Base-by-base conservation (phyloP, 371 early-diverging fungal species). In the Mucor saturninus region DNA sequence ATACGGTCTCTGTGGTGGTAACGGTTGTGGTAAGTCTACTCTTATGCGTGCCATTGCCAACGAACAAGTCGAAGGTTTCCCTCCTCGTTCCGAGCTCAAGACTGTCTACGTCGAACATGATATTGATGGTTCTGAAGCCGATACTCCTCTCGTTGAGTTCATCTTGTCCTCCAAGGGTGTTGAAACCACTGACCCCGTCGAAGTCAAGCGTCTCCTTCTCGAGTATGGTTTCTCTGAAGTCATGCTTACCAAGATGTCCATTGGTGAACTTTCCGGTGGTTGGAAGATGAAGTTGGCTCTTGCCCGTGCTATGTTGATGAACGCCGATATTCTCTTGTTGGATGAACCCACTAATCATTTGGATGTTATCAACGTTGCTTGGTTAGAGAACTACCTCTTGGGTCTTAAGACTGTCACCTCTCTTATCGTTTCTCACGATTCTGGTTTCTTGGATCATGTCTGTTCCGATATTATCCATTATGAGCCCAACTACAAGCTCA, bases 261-360 rank as follows among this genome's bases (percentile, higher is more conserved):
- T 92, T 71, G 86, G 86, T 57, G 83, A 86, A 56, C 85, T 95
- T 15, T 91, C 92, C 61, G 94, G 94, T 78, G 94, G 94, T 54
- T 93, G 93, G 91, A 93, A 92, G 82, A 93, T 92, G 89, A 91
- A 93, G 83, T 77, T 95, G 55, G 93, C 89, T 68, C 83, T 95
- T 62, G 93, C 93, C 42, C 83, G 90, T 64, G 91, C 93, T n/a
- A 93, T 91, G 90, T 74, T 92, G 59, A 76, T 86, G 76, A 87
- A 92, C 46, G 93, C 95, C 21, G 93, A 94, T 71, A 89, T 95
- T 61, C 75, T 95, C 62, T 75, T 95, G 51, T 75, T 95, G 61
- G 96, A 95, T 76, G 96, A 95, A 78, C 96, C 96, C 51, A 95
- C 95, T 45, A 94, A 95, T 79, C 94, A 94, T 77, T 81, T 95